Conservation (phyloP, 164 flowering plant genomes). For the Magnolia officinalis region DNA sequence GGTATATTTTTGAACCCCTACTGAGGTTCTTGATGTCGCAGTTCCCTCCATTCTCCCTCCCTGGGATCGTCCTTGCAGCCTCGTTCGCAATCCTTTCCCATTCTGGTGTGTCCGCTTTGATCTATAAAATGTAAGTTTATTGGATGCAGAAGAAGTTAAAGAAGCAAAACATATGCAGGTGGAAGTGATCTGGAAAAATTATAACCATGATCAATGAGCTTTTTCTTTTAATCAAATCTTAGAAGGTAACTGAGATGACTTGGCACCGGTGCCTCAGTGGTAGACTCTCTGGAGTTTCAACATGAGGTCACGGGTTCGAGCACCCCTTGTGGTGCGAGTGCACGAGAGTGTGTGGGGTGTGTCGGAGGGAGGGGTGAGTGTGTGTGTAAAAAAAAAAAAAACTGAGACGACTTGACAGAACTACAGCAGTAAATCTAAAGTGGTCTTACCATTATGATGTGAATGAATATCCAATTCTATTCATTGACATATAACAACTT, state of each 20-base stretch:
- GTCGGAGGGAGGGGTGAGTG: too few species aligned
- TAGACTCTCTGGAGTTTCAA: too few species aligned
- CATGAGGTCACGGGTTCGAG: too few species aligned
- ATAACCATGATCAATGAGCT: background rate
- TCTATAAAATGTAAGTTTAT: constrained; percentile 31
- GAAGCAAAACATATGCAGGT: background rate
- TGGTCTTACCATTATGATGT: background rate
- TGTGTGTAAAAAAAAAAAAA: too few species aligned
- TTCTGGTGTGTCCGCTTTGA: constrained; percentile 55
- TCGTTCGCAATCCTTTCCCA: constrained; percentile 84
- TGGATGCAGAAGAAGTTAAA: background rate
- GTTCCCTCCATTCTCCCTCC: constrained; percentile 97
- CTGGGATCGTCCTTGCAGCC: constrained; percentile 95
- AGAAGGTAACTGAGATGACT: background rate
- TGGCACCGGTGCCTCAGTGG: too few species aligned
- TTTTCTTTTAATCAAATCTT: background rate
- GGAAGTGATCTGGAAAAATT: background rate
- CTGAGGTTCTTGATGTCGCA: constrained; percentile 95
- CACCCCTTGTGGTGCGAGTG: too few species aligned
- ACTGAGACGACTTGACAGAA: background rate
- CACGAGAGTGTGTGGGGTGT: too few species aligned
- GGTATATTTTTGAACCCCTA: constrained; percentile 83
- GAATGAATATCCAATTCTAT: background rate
- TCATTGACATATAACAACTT: too few species aligned
- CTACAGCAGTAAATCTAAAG: background rate